phyloP scores from a whole-genome alignment of 805 yeast species.

The Jamesozyma piceae region DNA sequence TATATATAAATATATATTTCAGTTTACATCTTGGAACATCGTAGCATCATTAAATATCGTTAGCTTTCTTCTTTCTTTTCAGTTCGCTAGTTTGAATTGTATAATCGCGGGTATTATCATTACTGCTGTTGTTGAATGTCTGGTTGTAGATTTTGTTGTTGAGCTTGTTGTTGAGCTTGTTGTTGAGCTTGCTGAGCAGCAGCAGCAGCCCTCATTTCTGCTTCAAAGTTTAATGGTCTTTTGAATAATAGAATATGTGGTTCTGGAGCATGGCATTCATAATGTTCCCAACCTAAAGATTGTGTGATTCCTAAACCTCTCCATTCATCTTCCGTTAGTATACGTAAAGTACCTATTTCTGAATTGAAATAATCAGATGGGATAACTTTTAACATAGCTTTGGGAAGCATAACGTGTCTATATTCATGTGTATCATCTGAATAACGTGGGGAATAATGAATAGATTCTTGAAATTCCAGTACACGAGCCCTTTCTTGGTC shows the following conservation, averaged over 20 bases:
- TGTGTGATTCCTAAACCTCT: slow-evolving; percentile 96
- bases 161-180: slow-evolving; percentile 10
- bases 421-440: slow-evolving; percentile 89
- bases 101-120: background rate
- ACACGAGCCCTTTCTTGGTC: slow-evolving; percentile 79
- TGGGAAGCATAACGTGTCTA: slow-evolving; percentile 94
- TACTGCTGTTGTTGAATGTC: background rate
- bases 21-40: background rate
- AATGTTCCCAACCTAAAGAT: slow-evolving; percentile 95
- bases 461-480: slow-evolving; percentile 84
- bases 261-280: slow-evolving; percentile 97
- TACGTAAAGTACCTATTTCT: slow-evolving; percentile 88
- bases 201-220: slow-evolving; percentile 29
- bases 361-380: slow-evolving; percentile 91
- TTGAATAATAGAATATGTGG: slow-evolving; percentile 91
- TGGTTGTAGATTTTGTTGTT: background rate
- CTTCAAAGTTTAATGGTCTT: slow-evolving; percentile 51
- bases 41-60: background rate
- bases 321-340: slow-evolving; percentile 94
- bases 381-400: slow-evolving; percentile 85
- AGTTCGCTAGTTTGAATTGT: background rate
- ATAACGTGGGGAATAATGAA: slow-evolving; percentile 87
- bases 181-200: slow-evolving; percentile 22
- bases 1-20: background rate
- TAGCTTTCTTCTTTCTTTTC: background rate